Percentiles rank a stretch among this genome's conserved stretches.
Conservation (phyloP, 257 asterid genomes). For the Nicotiana benthamiana region DNA sequence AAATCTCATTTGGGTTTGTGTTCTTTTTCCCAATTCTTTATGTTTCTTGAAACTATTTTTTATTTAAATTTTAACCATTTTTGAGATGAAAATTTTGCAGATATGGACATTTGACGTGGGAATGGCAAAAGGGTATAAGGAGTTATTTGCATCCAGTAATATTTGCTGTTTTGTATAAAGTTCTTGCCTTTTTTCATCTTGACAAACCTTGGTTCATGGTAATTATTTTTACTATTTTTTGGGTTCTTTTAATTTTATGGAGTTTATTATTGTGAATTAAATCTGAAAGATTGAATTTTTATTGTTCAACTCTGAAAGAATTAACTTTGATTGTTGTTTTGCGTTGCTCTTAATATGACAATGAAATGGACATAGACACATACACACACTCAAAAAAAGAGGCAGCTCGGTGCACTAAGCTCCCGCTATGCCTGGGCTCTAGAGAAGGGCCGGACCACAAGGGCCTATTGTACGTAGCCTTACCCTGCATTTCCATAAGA, state of each 20-base stretch:
- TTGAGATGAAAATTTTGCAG: conserved; percentile 20
- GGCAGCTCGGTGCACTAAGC: no score
- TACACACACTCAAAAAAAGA: no score
- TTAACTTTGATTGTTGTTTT: neutral
- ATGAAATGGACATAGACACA: neutral
- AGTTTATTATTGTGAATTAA: neutral
- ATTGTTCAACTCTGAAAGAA: neutral
- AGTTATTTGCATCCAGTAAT: conserved; percentile 83
- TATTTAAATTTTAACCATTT: neutral
- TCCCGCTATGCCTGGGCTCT: no score
- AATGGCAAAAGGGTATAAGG: conserved; percentile 82
- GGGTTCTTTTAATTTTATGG: neutral
- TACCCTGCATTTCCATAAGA: no score
- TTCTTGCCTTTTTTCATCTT: conserved; percentile 50
- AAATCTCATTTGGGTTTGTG: conserved; percentile 61
- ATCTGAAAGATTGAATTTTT: neutral
- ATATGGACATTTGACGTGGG: conserved; percentile 84
- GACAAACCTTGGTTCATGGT: conserved; percentile 94
- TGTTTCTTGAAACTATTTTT: neutral
- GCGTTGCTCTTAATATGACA: neutral
- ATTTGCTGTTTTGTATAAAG: conserved; percentile 78
- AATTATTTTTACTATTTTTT: conserved; percentile 7
- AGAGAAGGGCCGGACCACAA: no score
- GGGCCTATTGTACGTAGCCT: no score
- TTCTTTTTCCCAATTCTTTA: neutral